A percentile compares a stretch with the other conserved stretches of the same genome.
phyloP scores from a whole-genome alignment of 495 filamentous ascomycete genomes.

The Aspergillus steynii region DNA sequence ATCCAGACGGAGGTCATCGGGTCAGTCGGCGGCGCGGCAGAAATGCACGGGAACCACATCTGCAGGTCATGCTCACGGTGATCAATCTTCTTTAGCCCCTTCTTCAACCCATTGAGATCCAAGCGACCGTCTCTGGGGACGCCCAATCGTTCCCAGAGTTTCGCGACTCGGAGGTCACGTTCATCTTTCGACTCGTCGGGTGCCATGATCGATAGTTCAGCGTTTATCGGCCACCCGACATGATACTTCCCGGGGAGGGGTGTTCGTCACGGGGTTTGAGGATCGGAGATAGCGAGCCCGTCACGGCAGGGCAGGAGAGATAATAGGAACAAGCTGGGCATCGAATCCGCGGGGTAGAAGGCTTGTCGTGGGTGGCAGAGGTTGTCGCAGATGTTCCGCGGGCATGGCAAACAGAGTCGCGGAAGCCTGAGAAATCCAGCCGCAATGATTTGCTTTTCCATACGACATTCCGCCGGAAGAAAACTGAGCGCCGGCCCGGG shows the following conservation, averaged over 20 bases:
- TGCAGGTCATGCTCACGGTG: slow-evolving; percentile 68
- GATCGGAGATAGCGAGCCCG: slow-evolving; percentile 21
- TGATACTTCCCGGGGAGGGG: slow-evolving; percentile 32
- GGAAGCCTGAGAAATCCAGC: slow-evolving; percentile 35
- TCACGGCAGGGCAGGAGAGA: slow-evolving; percentile 19
- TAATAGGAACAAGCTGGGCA: slow-evolving; percentile 21
- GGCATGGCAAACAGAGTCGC: slow-evolving; percentile 4
- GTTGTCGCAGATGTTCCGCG: not conserved
- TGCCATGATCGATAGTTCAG: slow-evolving; percentile 39
- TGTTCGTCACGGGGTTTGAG: slow-evolving; percentile 15
- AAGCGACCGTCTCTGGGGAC: slow-evolving; percentile 72
- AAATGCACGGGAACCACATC: slow-evolving; percentile 25
- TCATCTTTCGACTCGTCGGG: slow-evolving; percentile 65
- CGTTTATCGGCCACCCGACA: slow-evolving; percentile 44
- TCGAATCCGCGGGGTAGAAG: slow-evolving; percentile 20
- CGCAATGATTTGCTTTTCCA: slow-evolving; percentile 39
- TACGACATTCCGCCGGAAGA: slow-evolving; percentile 22
- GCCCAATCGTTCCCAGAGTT: slow-evolving; percentile 80
- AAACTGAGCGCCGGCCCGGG: slow-evolving; percentile 36
- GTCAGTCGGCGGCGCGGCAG: slow-evolving; percentile 30
- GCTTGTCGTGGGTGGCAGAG: slow-evolving; percentile 6
- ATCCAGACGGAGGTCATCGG: slow-evolving; percentile 16
- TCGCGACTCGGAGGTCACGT: slow-evolving; percentile 73
- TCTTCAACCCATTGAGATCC: slow-evolving; percentile 78
- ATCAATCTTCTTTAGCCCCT: slow-evolving; percentile 83